Percentiles rank a stretch among this genome's conserved stretches.
Evolutionary conservation across 352 stramenopile genomes (phyloP).

Genomic region (Globisporangium megalacanthum): DNA sequence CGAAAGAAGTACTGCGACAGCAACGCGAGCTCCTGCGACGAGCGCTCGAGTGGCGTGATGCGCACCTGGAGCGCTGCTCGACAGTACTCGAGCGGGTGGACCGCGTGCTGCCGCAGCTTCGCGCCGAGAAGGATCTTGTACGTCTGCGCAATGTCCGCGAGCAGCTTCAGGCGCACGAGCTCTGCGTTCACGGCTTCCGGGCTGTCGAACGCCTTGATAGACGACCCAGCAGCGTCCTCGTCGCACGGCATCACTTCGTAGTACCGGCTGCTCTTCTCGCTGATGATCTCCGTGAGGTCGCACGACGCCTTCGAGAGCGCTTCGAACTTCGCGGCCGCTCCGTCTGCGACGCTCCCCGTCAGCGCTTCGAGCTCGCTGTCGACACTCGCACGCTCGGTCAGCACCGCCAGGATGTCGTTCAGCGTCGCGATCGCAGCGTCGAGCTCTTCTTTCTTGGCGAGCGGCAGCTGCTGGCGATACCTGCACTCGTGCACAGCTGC

Average conservation of each 20-base stretch:
- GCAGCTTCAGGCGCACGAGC: conserved; percentile 45
- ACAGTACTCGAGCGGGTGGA: conserved; percentile 75
- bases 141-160: conserved; percentile 64
- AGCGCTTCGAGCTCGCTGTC: conserved; percentile 43
- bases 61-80: conserved; percentile 67
- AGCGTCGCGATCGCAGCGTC: conserved; percentile 37
- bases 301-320: conserved; percentile 43
- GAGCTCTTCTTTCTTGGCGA: conserved; percentile 57
- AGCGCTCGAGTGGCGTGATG: conserved; percentile 23
- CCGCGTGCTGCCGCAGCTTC: conserved; percentile 26
- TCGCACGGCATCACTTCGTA: conserved; percentile 76
- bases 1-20: conserved; percentile 60
- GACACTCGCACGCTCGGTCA: conserved; percentile 45
- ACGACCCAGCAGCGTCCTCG: conserved; percentile 48
- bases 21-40: conserved; percentile 34
- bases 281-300: conserved; percentile 53
- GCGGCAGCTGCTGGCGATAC: conserved; percentile 42
- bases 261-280: conserved; percentile 67
- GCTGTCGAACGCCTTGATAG: conserved; percentile 59
- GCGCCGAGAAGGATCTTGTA: conserved; percentile 75
- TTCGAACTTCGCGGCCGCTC: conserved; percentile 27
- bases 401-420: conserved; percentile 34
- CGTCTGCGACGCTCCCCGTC: conserved; percentile 41
- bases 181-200: conserved; percentile 52
- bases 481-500: conserved; percentile 43